Percentiles rank a stretch among this genome's conserved stretches.
phyloP scores from a whole-genome alignment of 2,329 filamentous ascomycete genomes.

The Xenoacremonium recifei region DNA sequence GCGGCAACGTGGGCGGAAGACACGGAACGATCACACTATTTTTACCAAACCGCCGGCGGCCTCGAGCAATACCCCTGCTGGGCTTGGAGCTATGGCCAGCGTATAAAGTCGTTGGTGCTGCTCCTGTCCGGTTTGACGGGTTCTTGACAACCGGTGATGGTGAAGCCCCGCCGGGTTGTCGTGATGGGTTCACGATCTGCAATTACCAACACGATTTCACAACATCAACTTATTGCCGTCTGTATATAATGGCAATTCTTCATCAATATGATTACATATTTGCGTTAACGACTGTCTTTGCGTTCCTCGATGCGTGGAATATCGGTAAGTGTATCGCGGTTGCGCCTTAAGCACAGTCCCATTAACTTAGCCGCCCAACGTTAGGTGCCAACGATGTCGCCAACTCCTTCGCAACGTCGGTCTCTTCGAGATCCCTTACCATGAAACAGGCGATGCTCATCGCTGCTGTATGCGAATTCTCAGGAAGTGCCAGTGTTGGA shows the following conservation, averaged over 20 bases:
- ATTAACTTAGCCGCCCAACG: slow-evolving; percentile 3
- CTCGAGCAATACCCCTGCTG: slow-evolving; percentile 1
- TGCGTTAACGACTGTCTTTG: slow-evolving; percentile 54
- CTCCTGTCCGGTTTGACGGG: slow-evolving; percentile 1
- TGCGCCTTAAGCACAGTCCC: not conserved
- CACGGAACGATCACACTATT: slow-evolving; percentile 6
- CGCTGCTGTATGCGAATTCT: slow-evolving; percentile 43
- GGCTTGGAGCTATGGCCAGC: slow-evolving; percentile 7
- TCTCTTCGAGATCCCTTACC: slow-evolving; percentile 45
- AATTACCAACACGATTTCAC: not conserved
- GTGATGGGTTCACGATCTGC: slow-evolving; percentile 10
- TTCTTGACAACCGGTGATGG: slow-evolving; percentile 7
- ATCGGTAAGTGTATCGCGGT: slow-evolving; percentile 40
- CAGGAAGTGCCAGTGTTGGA: slow-evolving; percentile 40
- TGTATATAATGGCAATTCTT: slow-evolving; percentile 33
- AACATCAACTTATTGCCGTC: not conserved
- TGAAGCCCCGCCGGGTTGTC: slow-evolving; percentile 17
- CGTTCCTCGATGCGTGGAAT: slow-evolving; percentile 59
- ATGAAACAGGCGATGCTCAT: slow-evolving; percentile 45
- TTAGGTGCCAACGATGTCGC: slow-evolving; percentile 49
- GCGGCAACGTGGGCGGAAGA: slow-evolving; percentile 4
- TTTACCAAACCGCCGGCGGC: slow-evolving; percentile 16
- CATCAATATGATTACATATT: slow-evolving; percentile 56
- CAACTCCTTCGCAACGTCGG: slow-evolving; percentile 47
- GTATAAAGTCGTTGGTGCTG: slow-evolving; percentile 6